Evolutionary conservation across 2,329 filamentous ascomycete genomes (phyloP).

Genomic region (Apiospora malaysiana): DNA sequence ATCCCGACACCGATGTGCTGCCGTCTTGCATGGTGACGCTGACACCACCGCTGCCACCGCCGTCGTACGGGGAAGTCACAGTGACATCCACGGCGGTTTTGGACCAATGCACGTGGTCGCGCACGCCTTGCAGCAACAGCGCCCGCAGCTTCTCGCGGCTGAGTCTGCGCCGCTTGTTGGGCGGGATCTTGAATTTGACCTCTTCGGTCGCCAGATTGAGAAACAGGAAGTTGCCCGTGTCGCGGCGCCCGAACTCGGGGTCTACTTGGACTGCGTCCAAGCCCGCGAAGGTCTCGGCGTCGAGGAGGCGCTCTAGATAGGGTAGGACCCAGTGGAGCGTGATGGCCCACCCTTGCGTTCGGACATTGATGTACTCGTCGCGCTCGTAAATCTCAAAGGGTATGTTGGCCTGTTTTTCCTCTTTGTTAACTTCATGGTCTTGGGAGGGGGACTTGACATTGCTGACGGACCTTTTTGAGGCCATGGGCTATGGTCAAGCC

Average conservation of each 20-base stretch:
- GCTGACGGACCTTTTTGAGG: slow-evolving; percentile 37
- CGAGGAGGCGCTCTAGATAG: slow-evolving; percentile 36
- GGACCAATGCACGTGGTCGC: slow-evolving; percentile 37
- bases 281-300: slow-evolving; percentile 27
- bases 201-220: slow-evolving; percentile 46
- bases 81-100: slow-evolving; percentile 40
- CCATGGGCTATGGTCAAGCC: slow-evolving; percentile 45
- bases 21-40: slow-evolving; percentile 41
- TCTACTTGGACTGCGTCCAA: slow-evolving; percentile 23
- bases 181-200: slow-evolving; percentile 46
- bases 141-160: slow-evolving; percentile 43
- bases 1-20: slow-evolving; percentile 40
- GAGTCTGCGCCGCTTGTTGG: slow-evolving; percentile 43
- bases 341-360: slow-evolving; percentile 61
- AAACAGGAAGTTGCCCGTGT: slow-evolving; percentile 47
- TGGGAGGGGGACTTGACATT: slow-evolving; percentile 20
- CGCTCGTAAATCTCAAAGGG: slow-evolving; percentile 27
- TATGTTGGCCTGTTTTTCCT: slow-evolving; percentile 13
- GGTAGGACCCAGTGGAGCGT: slow-evolving; percentile 64
- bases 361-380: slow-evolving; percentile 28
- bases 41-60: slow-evolving; percentile 29
- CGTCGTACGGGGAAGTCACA: slow-evolving; percentile 27
- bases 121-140: slow-evolving; percentile 38
- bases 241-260: slow-evolving; percentile 39
- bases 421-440: too few relatives aligned